phyloP scores from a whole-genome alignment of 495 filamentous ascomycete species.

The Daldinia childiae region DNA sequence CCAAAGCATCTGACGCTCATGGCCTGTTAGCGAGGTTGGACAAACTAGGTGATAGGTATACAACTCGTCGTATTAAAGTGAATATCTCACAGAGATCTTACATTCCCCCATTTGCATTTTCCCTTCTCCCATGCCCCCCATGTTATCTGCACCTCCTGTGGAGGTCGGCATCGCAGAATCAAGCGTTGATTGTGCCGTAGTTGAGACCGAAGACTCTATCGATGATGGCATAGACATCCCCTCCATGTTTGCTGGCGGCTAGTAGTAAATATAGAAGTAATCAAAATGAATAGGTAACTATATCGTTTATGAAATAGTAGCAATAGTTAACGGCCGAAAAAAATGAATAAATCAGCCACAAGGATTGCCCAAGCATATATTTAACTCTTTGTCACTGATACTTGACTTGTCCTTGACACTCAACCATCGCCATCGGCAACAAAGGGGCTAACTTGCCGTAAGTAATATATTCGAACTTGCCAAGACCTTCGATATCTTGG shows the following conservation, averaged over 20 bases:
- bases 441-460: slow-evolving; percentile 15
- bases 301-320: no score
- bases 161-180: slow-evolving; percentile 10
- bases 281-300: no score
- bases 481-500: no score
- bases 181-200: slow-evolving; percentile 6
- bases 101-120: slow-evolving; percentile 12
- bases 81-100: slow-evolving; percentile 33
- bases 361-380: not conserved
- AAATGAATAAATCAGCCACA: not conserved
- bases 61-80: not conserved
- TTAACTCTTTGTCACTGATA: slow-evolving; percentile 15
- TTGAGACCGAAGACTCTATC: not conserved
- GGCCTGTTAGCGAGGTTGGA: not conserved
- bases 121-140: slow-evolving; percentile 11
- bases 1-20: slow-evolving; percentile 71
- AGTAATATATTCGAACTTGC: not conserved
- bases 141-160: not conserved
- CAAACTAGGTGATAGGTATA: not conserved
- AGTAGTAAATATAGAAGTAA: no score
- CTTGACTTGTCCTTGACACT: not conserved
- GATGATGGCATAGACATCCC: slow-evolving; percentile 28
- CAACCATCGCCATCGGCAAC: slow-evolving; percentile 6
- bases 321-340: no score
- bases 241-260: slow-evolving; percentile 3